Evolutionary conservation across 352 stramenopile genomes (phyloP), one percentile per base, ranked within the genome.

Genomic region (Pseudoperonospora humuli): DNA sequence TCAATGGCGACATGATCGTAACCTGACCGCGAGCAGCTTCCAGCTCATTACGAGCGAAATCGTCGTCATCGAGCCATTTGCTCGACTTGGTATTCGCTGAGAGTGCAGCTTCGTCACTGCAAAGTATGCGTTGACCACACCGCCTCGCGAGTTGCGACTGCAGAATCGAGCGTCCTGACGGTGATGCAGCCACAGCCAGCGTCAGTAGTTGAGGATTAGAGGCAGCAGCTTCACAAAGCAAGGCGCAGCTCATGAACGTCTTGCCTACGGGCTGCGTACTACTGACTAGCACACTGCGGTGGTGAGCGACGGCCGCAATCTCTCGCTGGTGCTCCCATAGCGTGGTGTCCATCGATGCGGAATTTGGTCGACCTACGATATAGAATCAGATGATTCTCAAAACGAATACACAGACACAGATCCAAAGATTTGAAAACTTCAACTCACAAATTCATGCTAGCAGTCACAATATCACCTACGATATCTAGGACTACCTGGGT

Each of bases 241-340:
- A 48, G 28, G 72, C 56, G 11, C 62, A 68, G 31, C 68, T 63
- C 13, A 85, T 38, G 50, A 84, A 84, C 7, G 74, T 90, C 58
- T 91, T 91, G 33, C 81, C 81, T 5, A 90, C 50, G 9, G 61
- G 44, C 23, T 61, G 58, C 17, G 67, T 35, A 3, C 76, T 75
- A 49, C 70, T 83, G 7, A 93, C 32, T 17, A 88, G 40, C 32
- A 79, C 69, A 39, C 80, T 90, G 41, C 70, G 74, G 21, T 48
- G 54, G 10, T 52, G 60, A 35, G 75, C 81, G 15, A 93, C 60
- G 23, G 71, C 73, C 45, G 76, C 63, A 48, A 89, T 68, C 59
- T 93, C 81, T 7, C 53, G 59, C 52, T 91, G 70, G 42, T 93
- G 75, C 35, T 76, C 54, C 41, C 58, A 73, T 18, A 84, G 49